A percentile compares a stretch with the other conserved stretches of the same genome.
phyloP scores from a whole-genome alignment of 2,329 filamentous ascomycete genomes.

The Xylariales sp. region DNA sequence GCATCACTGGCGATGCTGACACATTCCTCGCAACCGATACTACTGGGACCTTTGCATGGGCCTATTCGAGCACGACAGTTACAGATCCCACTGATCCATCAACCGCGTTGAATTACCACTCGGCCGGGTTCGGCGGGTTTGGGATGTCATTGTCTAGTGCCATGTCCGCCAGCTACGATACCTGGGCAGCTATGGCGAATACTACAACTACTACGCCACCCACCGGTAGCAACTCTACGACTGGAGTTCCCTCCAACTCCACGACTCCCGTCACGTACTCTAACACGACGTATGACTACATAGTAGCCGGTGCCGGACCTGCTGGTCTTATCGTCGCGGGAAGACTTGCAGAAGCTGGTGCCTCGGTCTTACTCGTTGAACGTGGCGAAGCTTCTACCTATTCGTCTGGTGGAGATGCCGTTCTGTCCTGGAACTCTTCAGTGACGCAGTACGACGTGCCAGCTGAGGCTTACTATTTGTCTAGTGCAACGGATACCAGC shows the following conservation, averaged over 20 bases:
- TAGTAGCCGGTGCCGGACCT: constrained; percentile 33
- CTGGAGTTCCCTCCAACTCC: constrained; percentile 14
- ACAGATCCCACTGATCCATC: constrained; percentile 26
- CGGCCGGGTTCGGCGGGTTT: constrained; percentile 33
- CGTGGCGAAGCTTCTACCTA: constrained; percentile 30
- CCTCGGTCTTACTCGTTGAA: constrained; percentile 33
- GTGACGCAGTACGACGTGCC: constrained; percentile 28
- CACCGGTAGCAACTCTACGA: constrained; percentile 11
- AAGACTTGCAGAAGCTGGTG: constrained; percentile 31
- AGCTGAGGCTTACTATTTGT: constrained; percentile 21
- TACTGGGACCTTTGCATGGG: constrained; percentile 33
- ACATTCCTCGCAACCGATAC: constrained; percentile 22
- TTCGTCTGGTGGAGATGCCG: constrained; percentile 24
- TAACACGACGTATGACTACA: constrained; percentile 34
- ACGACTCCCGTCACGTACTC: constrained; percentile 19
- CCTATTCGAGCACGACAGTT: constrained; percentile 29
- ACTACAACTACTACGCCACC: constrained; percentile 9
- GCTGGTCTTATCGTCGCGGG: constrained; percentile 31
- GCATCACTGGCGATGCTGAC: constrained; percentile 31
- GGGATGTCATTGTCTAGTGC: constrained; percentile 26
- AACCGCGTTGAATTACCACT: constrained; percentile 34
- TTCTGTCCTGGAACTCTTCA: constrained; percentile 28
- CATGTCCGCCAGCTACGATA: constrained; percentile 27
- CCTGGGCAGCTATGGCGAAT: constrained; percentile 20
- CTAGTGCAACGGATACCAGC: constrained; percentile 16